Base-by-base conservation (phyloP, 2,329 filamentous ascomycete genomes). In the Zymoseptoria tritici region DNA sequence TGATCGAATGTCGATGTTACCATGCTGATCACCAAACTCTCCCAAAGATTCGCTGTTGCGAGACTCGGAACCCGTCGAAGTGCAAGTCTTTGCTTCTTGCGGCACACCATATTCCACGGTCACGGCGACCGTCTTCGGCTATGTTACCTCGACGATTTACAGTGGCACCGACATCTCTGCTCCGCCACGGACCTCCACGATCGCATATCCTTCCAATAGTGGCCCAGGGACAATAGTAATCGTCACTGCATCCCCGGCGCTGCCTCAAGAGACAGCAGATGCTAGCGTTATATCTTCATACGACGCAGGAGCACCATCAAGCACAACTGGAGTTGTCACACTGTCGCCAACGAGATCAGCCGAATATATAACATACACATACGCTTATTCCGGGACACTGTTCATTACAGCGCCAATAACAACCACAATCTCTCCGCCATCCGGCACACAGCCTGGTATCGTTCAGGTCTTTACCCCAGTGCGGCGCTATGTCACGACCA, bases 291-390 rank as follows among this genome's bases (percentile, higher is more conserved):
- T 29, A 29, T 29, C 26, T 29, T 29, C 26, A 29, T 29, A 29
- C 26, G 26, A 29, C 9, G 26, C 26, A 29, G 46, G 46, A 50
- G 20, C 16, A n/a, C 11, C 46, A 20, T 20, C 46, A n/a, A 50
- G 46, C 46, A 20, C 16, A 50, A 50, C 46, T 50, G 46, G 11
- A 20, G n/a, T 16, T 13, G 16, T 50, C 16, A 55, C 59, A 58
- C 55, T 57, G 56, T 62, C 46, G 46, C 42, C 36, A 49, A 21
- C 49, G 36, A 53, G 59, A 52, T 36, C 31, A 51, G 57, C 55
- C 60, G 62, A 56, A 49, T 57, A 57, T 59, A 56, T 59, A 50
- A 62, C 22, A 49, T 42, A 26, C 31, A 59, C 50, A 20, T 24
- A 42, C n/a, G 16, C 20, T 4, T 29, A 22, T n/a, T 19, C 19